Conservation (phyloP, 2,329 filamentous ascomycete species). For the Cyphellophora attinorum region DNA sequence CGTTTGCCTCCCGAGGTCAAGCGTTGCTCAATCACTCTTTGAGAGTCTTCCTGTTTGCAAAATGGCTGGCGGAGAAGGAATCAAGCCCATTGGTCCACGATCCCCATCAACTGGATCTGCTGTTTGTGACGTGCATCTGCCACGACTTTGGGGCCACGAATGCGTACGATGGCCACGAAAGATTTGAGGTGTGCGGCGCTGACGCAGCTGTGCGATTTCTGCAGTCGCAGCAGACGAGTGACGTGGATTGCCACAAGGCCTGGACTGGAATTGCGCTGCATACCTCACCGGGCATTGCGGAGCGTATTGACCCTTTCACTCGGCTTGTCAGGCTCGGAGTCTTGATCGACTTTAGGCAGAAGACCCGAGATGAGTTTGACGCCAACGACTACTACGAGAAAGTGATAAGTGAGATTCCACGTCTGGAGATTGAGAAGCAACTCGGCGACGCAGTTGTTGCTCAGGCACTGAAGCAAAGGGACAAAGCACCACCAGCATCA, state of each 20-base stretch:
- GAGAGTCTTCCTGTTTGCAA: constrained; percentile 18
- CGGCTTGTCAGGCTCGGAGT: constrained; percentile 28
- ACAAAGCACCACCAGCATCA: constrained; percentile 30
- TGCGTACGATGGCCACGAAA: constrained; percentile 23
- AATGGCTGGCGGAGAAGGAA: constrained; percentile 15
- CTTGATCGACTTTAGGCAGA: constrained; percentile 28
- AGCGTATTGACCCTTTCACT: constrained; percentile 30
- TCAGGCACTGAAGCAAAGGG: constrained; percentile 25
- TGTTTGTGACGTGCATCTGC: constrained; percentile 24
- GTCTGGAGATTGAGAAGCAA: constrained; percentile 33
- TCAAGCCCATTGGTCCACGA: constrained; percentile 11
- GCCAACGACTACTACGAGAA: constrained; percentile 13
- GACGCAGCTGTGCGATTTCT: constrained; percentile 30
- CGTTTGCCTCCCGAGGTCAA: constrained; percentile 13
- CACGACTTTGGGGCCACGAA: constrained; percentile 25
- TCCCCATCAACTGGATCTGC: constrained; percentile 10
- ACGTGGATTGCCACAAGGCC: constrained; percentile 26
- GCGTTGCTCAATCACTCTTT: constrained; percentile 21
- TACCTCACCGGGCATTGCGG: constrained; percentile 34
- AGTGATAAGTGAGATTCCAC: constrained; percentile 21
- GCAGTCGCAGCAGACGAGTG: constrained; percentile 5
- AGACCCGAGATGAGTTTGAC: constrained; percentile 12
- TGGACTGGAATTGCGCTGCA: constrained; percentile 38
- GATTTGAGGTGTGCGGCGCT: constrained; percentile 37
- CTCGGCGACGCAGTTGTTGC: constrained; percentile 32